Base-by-base conservation (phyloP, 2,329 filamentous ascomycete genomes). In the Juglanconis sp. region DNA sequence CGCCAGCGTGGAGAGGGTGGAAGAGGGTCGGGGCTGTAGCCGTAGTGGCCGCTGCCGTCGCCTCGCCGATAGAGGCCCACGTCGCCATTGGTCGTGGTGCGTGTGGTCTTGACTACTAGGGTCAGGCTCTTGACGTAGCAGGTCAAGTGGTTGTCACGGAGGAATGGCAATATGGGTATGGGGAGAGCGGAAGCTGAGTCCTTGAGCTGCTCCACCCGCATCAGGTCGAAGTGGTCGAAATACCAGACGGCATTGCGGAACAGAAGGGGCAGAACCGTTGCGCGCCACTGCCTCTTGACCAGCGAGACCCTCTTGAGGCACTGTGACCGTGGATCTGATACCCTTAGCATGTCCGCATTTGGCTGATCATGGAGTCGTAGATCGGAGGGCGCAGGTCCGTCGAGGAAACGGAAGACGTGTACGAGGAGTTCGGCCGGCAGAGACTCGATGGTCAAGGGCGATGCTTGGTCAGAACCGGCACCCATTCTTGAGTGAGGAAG, bases 361-460 rank as follows among this genome's bases (percentile, higher is more conserved):
- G 81, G 86, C 64, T 80, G 78, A 54, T 83, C 75, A 58, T 80
- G 76, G 24, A 86, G 71, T 15, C 75, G 74, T 42, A 66, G 67
- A 49, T 77, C 71, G 0, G 85, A 84, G 13, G 81, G 80, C 11
- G 82, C 77, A 3, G 75, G 69, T 0, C 67, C 67, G 65, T 82
- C 78, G 51, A 89, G 75, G 66, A 79, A 80, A n/a, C 71, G 72
- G 65, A 89, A 76, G 65, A 89, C 81, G 4, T 82, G 76, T 56
- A 80, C 70, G 30, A 88, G 72, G 50, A 90, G 73, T 73, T 90
- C 87, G 63, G 83, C 84, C 2, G 87, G 87, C 17, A 89, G 77
- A 34, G 66, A 58, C 34, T 73, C 64, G 68, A 77, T 56, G 48
- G 32, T 52, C 32, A 15, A 17, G 6, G 55, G 30, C n/a, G 50